These are phyloP conservation scores for Xerocomus amazonicus DNA, from an alignment of 1,284 basidiomycete species.

Conservation along the genomic window DNA sequence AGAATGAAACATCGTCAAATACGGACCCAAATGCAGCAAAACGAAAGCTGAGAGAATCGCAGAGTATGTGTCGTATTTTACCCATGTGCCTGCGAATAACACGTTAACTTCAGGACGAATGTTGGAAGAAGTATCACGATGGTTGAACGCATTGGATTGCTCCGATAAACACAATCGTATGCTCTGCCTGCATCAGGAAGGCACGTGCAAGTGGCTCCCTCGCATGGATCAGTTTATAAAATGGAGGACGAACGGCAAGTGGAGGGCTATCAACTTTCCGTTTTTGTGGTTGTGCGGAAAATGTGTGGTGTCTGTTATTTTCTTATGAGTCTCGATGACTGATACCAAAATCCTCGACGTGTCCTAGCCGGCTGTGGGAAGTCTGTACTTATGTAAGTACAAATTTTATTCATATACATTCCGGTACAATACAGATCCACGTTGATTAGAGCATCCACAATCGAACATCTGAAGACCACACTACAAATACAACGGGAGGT, in stretches of 20 bases:
- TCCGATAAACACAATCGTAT: constrained; percentile 1
- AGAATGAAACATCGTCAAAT: no score
- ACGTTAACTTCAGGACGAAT: neutral
- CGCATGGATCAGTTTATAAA: neutral
- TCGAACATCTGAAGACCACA: neutral
- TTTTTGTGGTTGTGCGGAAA: constrained; percentile 7
- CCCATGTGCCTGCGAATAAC: no score
- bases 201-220: constrained; percentile 3
- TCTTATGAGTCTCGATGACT: neutral
- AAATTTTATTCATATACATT: no score
- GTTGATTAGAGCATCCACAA: neutral
- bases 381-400: neutral
- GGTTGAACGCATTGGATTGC: neutral
- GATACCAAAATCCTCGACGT: no score
- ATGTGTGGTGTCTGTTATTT: neutral
- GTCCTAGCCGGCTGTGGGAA: constrained; percentile 1
- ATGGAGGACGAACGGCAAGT: constrained; percentile 2
- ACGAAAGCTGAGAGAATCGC: no score
- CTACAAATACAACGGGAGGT: neutral
- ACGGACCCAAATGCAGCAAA: no score
- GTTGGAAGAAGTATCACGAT: neutral
- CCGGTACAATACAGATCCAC: no score
- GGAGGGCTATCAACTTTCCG: neutral
- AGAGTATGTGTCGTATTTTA: no score
- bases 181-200: neutral